These are phyloP conservation scores for Phytophthora colocasiae DNA, from an alignment of 352 stramenopile species.

Conservation along the genomic window DNA sequence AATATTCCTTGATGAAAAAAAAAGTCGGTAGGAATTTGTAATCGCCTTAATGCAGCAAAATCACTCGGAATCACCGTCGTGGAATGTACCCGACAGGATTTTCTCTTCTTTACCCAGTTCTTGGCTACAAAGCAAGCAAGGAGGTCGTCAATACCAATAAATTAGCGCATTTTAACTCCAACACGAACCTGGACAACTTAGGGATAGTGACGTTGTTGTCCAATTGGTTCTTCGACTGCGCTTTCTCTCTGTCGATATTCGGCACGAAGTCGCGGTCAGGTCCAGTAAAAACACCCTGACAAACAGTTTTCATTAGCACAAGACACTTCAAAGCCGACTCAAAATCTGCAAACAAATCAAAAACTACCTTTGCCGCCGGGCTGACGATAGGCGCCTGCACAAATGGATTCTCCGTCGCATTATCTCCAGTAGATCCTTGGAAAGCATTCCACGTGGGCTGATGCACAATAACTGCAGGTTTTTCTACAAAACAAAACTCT, in stretches of 20 bases:
- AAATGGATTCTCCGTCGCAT: conserved; percentile 56
- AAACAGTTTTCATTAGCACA: neutral
- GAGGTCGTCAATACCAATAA: neutral
- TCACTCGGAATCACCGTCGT: conserved; percentile 73
- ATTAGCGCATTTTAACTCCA: conserved; percentile 2
- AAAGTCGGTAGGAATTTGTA: too few relatives aligned
- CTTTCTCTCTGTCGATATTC: conserved; percentile 42
- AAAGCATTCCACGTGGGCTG: conserved; percentile 64
- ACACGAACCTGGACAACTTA: conserved; percentile 50
- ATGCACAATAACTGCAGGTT: conserved; percentile 45
- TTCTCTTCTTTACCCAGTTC: conserved; percentile 71
- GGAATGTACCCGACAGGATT: conserved; percentile 67
- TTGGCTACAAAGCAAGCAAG: conserved; percentile 31
- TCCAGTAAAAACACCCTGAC: conserved; percentile 42
- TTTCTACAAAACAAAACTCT: conserved; percentile 38
- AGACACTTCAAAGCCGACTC: neutral
- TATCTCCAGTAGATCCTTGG: conserved; percentile 50
- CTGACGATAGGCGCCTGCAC: conserved; percentile 53
- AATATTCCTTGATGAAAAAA: too few relatives aligned
- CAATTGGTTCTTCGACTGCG: conserved; percentile 51
- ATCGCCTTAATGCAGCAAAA: neutral
- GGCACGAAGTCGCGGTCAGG: conserved; percentile 47
- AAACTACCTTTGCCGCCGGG: conserved; percentile 29
- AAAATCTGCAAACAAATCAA: neutral
- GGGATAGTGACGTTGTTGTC: conserved; percentile 48